Evolutionary conservation across 805 yeast genomes (phyloP).

Genomic region (Gaillardinia entomophila): DNA sequence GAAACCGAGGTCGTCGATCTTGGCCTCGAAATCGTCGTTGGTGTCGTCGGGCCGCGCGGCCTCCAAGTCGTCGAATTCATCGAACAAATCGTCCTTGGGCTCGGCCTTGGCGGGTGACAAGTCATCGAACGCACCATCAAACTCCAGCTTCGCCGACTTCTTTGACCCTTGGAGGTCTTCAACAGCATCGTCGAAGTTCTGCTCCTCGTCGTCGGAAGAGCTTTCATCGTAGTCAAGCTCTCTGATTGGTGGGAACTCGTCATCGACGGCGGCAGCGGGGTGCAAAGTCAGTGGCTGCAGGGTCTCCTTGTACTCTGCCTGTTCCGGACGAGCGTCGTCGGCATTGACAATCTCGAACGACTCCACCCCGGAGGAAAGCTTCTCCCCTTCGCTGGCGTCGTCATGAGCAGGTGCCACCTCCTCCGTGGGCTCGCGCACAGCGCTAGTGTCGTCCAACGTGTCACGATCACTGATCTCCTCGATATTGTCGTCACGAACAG

Average conservation of each 20-base stretch:
- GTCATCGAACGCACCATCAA: constrained; percentile 32
- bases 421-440: constrained; percentile 12
- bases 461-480: constrained; percentile 40
- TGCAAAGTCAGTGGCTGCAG: constrained; percentile 1
- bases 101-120: constrained; percentile 29
- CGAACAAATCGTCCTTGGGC: constrained; percentile 22
- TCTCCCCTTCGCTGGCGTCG: constrained; percentile 31
- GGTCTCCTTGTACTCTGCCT: too few species aligned
- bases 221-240: constrained; percentile 52
- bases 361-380: constrained; percentile 41
- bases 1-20: constrained; percentile 17
- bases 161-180: constrained; percentile 15
- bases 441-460: constrained; percentile 24
- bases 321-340: too few species aligned
- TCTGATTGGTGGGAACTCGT: constrained; percentile 59
- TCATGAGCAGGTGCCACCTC: constrained; percentile 10
- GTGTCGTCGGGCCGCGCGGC: constrained; percentile 24
- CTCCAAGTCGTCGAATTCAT: constrained; percentile 34
- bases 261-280: constrained; percentile 14
- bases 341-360: constrained; percentile 52
- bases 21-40: constrained; percentile 20
- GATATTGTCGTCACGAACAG: constrained; percentile 71
- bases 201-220: constrained; percentile 38
- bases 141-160: constrained; percentile 15
- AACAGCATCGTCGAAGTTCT: constrained; percentile 31